Conservation (phyloP, 257 asterid genomes). For the Jaltomata sinuosa region DNA sequence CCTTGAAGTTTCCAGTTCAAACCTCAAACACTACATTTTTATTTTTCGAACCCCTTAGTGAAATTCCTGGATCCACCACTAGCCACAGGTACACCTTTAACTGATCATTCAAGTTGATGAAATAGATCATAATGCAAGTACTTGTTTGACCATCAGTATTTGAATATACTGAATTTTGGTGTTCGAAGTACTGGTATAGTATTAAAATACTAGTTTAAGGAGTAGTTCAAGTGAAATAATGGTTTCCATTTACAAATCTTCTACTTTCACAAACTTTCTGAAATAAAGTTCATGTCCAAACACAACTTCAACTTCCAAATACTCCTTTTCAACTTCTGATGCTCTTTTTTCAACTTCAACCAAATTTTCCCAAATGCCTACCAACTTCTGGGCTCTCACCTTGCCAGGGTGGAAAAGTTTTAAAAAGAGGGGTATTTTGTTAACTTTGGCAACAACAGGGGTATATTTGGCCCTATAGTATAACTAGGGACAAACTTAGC, state of each 20-base stretch:
- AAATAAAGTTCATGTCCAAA: neutral
- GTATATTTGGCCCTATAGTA: too few species aligned
- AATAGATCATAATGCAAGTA: neutral
- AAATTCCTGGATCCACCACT: too few species aligned
- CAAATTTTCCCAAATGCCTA: neutral
- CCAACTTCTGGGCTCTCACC: too few species aligned
- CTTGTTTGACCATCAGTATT: neutral
- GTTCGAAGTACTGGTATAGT: neutral
- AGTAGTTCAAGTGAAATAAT: neutral
- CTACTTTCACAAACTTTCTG: neutral
- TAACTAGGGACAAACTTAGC: too few species aligned
- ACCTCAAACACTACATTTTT: too few species aligned
- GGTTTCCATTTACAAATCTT: neutral
- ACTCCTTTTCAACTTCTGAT: too few species aligned
- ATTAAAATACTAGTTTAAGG: neutral
- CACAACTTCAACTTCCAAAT: neutral
- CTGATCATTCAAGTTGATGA: neutral
- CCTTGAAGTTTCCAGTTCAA: too few species aligned
- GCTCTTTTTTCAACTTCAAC: neutral
- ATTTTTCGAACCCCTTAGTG: too few species aligned
- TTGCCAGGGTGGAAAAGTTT: too few species aligned
- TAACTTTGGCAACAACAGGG: too few species aligned
- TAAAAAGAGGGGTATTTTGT: too few species aligned
- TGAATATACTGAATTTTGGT: neutral
- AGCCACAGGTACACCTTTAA: too few species aligned